Evolutionary conservation across 805 yeast genomes (phyloP).

Genomic region (Barnettozyma siamensis): DNA sequence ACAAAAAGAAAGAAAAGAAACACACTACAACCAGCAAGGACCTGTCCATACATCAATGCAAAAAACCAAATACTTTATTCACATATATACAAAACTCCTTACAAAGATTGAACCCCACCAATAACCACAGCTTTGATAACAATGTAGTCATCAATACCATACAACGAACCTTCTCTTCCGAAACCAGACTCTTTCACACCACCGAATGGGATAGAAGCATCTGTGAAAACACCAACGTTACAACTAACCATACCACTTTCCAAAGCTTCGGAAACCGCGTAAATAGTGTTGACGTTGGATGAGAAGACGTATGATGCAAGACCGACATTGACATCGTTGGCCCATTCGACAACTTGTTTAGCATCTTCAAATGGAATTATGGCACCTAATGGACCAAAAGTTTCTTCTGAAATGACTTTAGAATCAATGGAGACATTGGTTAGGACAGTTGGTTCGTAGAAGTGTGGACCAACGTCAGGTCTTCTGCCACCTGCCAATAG

Average conservation of each 20-base stretch:
- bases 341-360: conserved; percentile 47
- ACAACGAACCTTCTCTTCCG: conserved; percentile 63
- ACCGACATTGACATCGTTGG: conserved; percentile 52
- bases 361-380: conserved; percentile 46
- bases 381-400: conserved; percentile 63
- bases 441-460: conserved; percentile 50
- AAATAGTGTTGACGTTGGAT: conserved; percentile 43
- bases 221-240: conserved; percentile 53
- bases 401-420: conserved; percentile 50
- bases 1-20: neutral
- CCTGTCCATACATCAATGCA: no score
- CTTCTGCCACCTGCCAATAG: conserved; percentile 48
- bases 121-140: conserved; percentile 46
- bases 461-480: conserved; percentile 43
- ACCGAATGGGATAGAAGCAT: conserved; percentile 53
- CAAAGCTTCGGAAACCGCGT: conserved; percentile 47
- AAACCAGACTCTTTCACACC: conserved; percentile 65
- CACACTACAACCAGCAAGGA: no score
- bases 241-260: conserved; percentile 65
- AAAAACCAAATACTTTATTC: no score
- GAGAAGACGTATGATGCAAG: conserved; percentile 57
- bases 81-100: no score
- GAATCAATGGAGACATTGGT: conserved; percentile 46
- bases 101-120: conserved; percentile 30
- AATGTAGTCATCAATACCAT: conserved; percentile 58